A percentile compares a stretch with the other conserved stretches of the same genome.
phyloP scores from a whole-genome alignment of 2,329 filamentous ascomycete genomes.

The Myriosclerotinia duriaeana region DNA sequence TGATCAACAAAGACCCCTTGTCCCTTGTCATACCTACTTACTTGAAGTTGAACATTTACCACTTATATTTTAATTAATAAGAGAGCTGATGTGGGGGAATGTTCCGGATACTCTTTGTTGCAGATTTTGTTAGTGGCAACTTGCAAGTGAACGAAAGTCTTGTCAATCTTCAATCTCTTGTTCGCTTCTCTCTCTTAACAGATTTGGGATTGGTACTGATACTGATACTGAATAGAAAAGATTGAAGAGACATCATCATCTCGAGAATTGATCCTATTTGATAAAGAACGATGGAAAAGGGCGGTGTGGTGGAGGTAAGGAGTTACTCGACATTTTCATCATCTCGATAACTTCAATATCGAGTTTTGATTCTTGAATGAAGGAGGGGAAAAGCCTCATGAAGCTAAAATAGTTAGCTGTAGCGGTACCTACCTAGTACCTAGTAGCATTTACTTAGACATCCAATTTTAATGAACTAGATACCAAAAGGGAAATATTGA shows the following conservation, averaged over 20 bases:
- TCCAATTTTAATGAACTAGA: neutral
- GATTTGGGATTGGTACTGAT: neutral
- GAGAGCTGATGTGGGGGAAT: conserved; percentile 12
- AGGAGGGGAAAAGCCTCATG: neutral
- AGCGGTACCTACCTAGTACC: neutral
- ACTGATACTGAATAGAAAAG: neutral
- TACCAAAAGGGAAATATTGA: neutral
- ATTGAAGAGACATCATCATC: neutral
- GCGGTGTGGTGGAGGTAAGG: conserved; percentile 11
- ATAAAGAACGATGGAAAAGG: neutral
- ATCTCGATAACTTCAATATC: neutral
- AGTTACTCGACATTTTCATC: neutral
- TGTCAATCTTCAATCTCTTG: conserved; percentile 9
- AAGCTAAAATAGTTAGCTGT: neutral
- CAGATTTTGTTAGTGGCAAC: neutral
- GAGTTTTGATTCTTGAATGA: neutral
- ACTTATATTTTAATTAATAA: neutral
- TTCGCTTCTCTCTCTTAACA: neutral
- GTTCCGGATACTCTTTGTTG: conserved; percentile 2
- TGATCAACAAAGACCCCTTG: conserved; percentile 11
- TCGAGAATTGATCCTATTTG: neutral
- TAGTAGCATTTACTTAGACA: neutral
- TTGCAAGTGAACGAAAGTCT: neutral
- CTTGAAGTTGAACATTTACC: neutral
- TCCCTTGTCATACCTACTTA: neutral